Evolutionary conservation across 768 basidiomycete genomes (phyloP).

Genomic region (Rhizopogon sp.): DNA sequence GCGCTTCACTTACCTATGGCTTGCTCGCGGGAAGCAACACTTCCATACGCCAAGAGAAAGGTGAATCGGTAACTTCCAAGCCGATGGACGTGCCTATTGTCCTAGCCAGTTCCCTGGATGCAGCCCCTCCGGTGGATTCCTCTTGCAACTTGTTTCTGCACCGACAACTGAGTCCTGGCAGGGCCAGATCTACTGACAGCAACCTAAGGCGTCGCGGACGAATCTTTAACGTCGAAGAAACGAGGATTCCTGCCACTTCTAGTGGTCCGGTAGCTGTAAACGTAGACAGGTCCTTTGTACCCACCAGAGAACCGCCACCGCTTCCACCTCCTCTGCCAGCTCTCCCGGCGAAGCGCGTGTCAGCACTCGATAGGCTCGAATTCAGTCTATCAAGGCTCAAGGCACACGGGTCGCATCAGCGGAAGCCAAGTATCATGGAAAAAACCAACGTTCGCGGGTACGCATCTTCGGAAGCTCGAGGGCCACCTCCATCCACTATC

Average conservation of each 20-base stretch:
- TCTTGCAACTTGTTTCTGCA: background rate
- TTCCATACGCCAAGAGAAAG: background rate
- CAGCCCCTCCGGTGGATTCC: background rate
- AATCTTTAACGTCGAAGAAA: constrained; percentile 12
- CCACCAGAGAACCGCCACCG: constrained; percentile 16
- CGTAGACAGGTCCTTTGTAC: constrained; percentile 6
- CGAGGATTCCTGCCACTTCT: background rate
- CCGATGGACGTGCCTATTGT: constrained; percentile 1
- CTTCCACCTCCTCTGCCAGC: constrained; percentile 9
- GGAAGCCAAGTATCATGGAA: constrained; percentile 15
- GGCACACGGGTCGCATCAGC: constrained; percentile 22
- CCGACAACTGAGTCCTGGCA: background rate
- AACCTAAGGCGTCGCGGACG: constrained; percentile 20
- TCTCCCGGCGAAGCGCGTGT: constrained; percentile 14
- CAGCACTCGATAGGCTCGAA: constrained; percentile 29
- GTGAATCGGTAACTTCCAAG: background rate
- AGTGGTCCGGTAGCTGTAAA: constrained; percentile 3
- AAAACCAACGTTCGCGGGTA: background rate
- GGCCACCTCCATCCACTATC: constrained; percentile 18
- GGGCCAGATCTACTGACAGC: background rate
- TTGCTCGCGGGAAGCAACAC: background rate
- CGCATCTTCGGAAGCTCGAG: background rate
- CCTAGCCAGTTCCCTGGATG: background rate
- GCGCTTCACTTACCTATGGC: background rate
- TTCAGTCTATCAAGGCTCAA: constrained; percentile 28